phyloP scores from a whole-genome alignment of 2,329 filamentous ascomycete genomes.

The Ophiostoma himal-ulmi region DNA sequence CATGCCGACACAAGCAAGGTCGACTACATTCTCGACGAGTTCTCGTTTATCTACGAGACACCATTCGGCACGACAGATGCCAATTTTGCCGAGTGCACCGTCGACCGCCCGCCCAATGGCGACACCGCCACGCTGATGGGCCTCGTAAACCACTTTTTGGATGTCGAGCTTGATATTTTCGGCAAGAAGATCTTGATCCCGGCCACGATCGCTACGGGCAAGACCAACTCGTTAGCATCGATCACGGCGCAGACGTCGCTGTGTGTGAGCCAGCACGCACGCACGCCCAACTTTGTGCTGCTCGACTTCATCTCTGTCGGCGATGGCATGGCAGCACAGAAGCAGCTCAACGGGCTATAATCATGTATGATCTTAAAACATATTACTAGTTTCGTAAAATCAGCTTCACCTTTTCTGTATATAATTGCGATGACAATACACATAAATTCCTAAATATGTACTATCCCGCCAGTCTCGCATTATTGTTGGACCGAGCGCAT shows the following conservation, averaged over 20 bases:
- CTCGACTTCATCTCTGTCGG: slow-evolving; percentile 26
- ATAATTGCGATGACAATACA: neutral
- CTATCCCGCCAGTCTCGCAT: neutral
- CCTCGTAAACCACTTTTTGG: slow-evolving; percentile 60
- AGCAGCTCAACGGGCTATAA: slow-evolving; percentile 24
- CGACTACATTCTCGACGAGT: slow-evolving; percentile 61
- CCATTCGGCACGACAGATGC: slow-evolving; percentile 57
- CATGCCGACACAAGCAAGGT: slow-evolving; percentile 43
- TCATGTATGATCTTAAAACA: no score
- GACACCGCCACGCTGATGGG: slow-evolving; percentile 40
- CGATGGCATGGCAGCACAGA: slow-evolving; percentile 23
- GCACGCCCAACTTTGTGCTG: slow-evolving; percentile 35
- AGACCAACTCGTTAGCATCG: slow-evolving; percentile 45
- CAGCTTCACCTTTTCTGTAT: neutral
- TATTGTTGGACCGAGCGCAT: slow-evolving; percentile 9
- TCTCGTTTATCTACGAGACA: slow-evolving; percentile 62
- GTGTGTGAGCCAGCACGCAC: slow-evolving; percentile 32
- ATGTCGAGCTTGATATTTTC: slow-evolving; percentile 37
- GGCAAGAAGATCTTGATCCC: slow-evolving; percentile 30
- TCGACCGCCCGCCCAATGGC: slow-evolving; percentile 53
- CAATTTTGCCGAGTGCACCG: slow-evolving; percentile 57
- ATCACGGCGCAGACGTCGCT: slow-evolving; percentile 38
- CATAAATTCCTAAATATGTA: slow-evolving; percentile 10
- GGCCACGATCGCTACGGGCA: slow-evolving; percentile 31
- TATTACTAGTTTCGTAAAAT: no score